Percentiles rank a stretch among this genome's conserved stretches.
Conservation (phyloP, 2,329 filamentous ascomycete species). For the Colletotrichum spinosum region DNA sequence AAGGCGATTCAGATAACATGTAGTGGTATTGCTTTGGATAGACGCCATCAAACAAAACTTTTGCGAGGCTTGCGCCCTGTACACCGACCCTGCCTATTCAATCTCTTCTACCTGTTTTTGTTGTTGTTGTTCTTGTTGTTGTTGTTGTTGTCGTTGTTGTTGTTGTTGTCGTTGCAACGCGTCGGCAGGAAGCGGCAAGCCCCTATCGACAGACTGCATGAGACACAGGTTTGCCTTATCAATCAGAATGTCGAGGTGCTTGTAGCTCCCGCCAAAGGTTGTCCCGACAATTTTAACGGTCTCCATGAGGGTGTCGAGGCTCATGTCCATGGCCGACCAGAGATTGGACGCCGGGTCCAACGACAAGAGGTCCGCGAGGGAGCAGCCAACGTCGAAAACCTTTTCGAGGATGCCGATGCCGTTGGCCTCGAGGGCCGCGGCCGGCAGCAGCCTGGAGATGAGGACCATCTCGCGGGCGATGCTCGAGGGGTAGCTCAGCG, state of each 20-base stretch:
- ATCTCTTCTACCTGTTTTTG: too few relatives aligned
- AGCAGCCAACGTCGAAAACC: conserved; percentile 48
- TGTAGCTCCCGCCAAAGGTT: conserved; percentile 10
- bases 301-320: conserved; percentile 19
- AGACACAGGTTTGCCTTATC: conserved; percentile 15
- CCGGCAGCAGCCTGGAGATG: conserved; percentile 39
- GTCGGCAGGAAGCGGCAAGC: not conserved
- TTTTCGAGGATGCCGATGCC: conserved; percentile 49
- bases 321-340: conserved; percentile 17
- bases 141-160: too few relatives aligned
- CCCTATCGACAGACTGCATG: conserved; percentile 13
- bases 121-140: too few relatives aligned
- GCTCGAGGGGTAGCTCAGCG: conserved; percentile 41
- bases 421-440: conserved; percentile 46
- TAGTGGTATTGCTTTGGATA: too few relatives aligned
- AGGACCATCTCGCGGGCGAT: conserved; percentile 44
- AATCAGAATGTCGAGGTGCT: conserved; percentile 15
- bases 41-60: too few relatives aligned
- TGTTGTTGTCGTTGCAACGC: too few relatives aligned
- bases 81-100: too few relatives aligned
- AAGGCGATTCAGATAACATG: too few relatives aligned
- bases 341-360: conserved; percentile 1
- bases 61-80: too few relatives aligned
- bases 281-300: conserved; percentile 21
- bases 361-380: conserved; percentile 43